Conservation (phyloP, 805 yeast genomes). For the Saturnispora ahearnii region DNA sequence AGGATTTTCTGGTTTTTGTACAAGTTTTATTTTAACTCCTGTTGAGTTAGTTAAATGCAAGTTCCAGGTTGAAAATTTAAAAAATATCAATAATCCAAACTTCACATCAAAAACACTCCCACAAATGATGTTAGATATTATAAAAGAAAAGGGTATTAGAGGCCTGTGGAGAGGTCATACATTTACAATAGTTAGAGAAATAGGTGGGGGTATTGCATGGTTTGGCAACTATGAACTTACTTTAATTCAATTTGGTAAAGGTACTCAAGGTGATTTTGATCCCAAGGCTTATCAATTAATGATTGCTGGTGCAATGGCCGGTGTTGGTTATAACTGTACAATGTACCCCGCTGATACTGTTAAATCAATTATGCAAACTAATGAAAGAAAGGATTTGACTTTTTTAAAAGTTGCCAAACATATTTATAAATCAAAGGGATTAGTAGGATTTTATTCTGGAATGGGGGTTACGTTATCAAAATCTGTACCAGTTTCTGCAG, state of each 20-base stretch:
- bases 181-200: constrained; percentile 73
- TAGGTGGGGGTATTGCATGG: constrained; percentile 91
- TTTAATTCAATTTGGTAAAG: constrained; percentile 26
- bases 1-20: constrained; percentile 71
- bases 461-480: constrained; percentile 71
- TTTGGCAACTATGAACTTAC: constrained; percentile 76
- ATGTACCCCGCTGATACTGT: constrained; percentile 87
- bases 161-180: constrained; percentile 88
- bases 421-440: constrained; percentile 46
- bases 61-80: constrained; percentile 57
- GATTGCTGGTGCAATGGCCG: constrained; percentile 80
- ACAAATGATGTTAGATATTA: constrained; percentile 34
- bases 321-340: constrained; percentile 69
- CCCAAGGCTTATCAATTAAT: constrained; percentile 44
- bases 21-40: constrained; percentile 81
- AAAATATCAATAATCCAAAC: constrained; percentile 12
- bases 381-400: constrained; percentile 16
- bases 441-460: constrained; percentile 72
- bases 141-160: constrained; percentile 40
- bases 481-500: constrained; percentile 85
- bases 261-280: constrained; percentile 19
- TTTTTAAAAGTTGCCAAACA: constrained; percentile 31
- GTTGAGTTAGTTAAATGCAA: constrained; percentile 87
- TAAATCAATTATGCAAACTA: constrained; percentile 76
- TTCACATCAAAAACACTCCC: constrained; percentile 22